Base-by-base conservation (phyloP, 2,329 filamentous ascomycete genomes). In the Thermochaetoides dissita region DNA sequence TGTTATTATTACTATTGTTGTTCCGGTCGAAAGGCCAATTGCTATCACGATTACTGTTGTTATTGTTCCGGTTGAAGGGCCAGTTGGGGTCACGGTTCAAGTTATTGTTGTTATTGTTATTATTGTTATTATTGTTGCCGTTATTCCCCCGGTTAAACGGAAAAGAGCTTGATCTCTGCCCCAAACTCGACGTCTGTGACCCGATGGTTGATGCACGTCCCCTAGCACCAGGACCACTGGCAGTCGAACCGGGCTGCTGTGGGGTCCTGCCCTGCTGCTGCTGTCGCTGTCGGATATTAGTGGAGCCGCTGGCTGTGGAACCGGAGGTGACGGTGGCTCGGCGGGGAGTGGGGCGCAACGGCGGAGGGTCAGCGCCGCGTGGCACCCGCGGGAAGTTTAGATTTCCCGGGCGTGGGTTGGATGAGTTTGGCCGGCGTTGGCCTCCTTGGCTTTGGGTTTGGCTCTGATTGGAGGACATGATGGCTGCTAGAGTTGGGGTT, bases 351-450 rank as follows among this genome's bases (percentile, higher is more conserved):
- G 40, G 24, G 11, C 42, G 28, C 4, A 39, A 37, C 12, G 41
- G 40, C 10, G 38, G 33, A 1, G 36, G 28, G 34, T 41, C 38
- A 17, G 10, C 34, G 10, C 42, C 41, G 10, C 34, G 45, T n/a
- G 47, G 40, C 11, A 35, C 45, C n/a, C 44, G 38, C 8, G 46
- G 50, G n/a, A 52, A 50, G 11, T 34, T 34, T 10, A 46, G 38
- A 17, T 38, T 49, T 1, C 50, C 50, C 5, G 48, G 44, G 17
- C 50, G 45, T 3, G 50, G 46, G 35, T 52, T 46, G 33, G 45
- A 47, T 7, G 48, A 49, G 37, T 51, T 49, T 33, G 40, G n/a
- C n/a, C 44, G 41, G 37, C 11, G 40, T 11, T 24, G 17, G 17
- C 17, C 17, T 24, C 17, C 17, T 24, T 24, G 17, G 17, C 17